A percentile compares a stretch with the other conserved stretches of the same genome.
phyloP scores from a whole-genome alignment of 495 filamentous ascomycete species.

The Penicillium samsonianum region DNA sequence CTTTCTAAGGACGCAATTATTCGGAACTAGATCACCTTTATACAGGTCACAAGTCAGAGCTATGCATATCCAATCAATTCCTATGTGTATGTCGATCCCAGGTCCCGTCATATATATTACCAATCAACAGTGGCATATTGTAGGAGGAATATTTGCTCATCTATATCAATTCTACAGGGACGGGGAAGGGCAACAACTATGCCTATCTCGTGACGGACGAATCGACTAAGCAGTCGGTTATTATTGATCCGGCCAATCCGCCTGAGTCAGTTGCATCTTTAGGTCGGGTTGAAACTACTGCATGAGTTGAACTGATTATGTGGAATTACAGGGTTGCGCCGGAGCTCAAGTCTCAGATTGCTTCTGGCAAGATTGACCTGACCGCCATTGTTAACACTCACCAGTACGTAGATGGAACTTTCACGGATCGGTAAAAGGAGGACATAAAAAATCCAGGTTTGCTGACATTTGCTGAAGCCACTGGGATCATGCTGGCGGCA shows the following conservation, averaged over 20 bases:
- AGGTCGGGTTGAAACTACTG: background rate
- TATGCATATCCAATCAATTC: slow-evolving; percentile 98
- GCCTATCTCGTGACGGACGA: slow-evolving; percentile 94
- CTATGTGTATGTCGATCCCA: slow-evolving; percentile 78
- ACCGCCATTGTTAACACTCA: slow-evolving; percentile 94
- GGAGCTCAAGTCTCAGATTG: slow-evolving; percentile 70
- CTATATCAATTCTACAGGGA: slow-evolving; percentile 59
- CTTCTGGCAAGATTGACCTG: slow-evolving; percentile 73
- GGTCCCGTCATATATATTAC: slow-evolving; percentile 2
- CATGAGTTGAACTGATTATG: slow-evolving; percentile 4
- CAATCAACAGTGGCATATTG: background rate
- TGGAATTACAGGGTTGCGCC: slow-evolving; percentile 68
- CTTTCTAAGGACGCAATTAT: slow-evolving; percentile 28
- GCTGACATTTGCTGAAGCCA: slow-evolving; percentile 57
- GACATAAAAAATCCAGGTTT: background rate
- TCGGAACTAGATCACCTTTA: slow-evolving; percentile 9
- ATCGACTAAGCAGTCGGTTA: slow-evolving; percentile 85
- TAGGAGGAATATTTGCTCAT: slow-evolving; percentile 9
- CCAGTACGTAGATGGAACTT: slow-evolving; percentile 63
- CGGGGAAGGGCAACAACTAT: slow-evolving; percentile 89
- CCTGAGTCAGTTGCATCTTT: slow-evolving; percentile 66
- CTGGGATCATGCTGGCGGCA: slow-evolving; percentile 93
- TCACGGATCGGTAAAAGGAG: background rate
- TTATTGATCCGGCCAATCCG: slow-evolving; percentile 93
- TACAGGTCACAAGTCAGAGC: slow-evolving; percentile 31